A percentile compares a stretch with the other conserved stretches of the same genome.
These are phyloP conservation scores for Penicillium salamii DNA, from an alignment of 495 filamentous ascomycete genomes.

Conservation along the genomic window DNA sequence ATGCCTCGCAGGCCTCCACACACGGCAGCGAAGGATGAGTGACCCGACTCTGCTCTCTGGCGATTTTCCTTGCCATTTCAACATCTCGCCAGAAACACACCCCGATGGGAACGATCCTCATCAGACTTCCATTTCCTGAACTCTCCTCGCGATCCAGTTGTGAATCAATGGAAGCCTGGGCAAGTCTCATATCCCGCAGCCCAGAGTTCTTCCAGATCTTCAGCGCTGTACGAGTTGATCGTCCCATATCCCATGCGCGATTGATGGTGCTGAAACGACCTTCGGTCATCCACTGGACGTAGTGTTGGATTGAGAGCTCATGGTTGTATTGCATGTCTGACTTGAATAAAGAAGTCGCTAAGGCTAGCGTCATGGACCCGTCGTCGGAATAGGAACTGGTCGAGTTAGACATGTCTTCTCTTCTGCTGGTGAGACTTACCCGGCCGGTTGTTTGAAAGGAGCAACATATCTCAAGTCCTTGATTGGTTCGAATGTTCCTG, in stretches of 20 bases:
- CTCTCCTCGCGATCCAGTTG: conserved; percentile 11
- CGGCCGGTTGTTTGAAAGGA: conserved; percentile 22
- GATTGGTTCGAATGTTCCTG: conserved; percentile 38
- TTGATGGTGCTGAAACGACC: conserved; percentile 39
- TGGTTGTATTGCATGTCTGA: conserved; percentile 24
- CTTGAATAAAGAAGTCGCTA: conserved; percentile 40
- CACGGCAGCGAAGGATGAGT: conserved; percentile 44
- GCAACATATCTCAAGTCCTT: conserved; percentile 21
- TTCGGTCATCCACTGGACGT: conserved; percentile 32
- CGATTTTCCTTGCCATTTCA: conserved; percentile 20
- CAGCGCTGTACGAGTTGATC: conserved; percentile 33
- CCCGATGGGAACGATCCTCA: conserved; percentile 42
- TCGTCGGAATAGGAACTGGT: conserved; percentile 47
- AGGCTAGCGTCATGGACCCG: conserved; percentile 46
- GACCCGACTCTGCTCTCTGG: conserved; percentile 23
- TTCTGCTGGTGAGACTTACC: conserved; percentile 9
- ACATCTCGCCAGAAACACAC: conserved; percentile 26
- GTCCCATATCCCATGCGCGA: conserved; percentile 41
- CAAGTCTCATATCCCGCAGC: not conserved
- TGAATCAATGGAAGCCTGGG: conserved; percentile 7
- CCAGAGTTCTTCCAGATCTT: conserved; percentile 25
- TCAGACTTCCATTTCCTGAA: conserved; percentile 47
- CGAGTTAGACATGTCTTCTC: conserved; percentile 3
- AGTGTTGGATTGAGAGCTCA: conserved; percentile 30
- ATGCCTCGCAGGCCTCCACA: conserved; percentile 40